Evolutionary conservation across 2,329 filamentous ascomycete species (phyloP), one percentile per base, ranked within the genome.

Genomic region (Penicillium crustosum): DNA sequence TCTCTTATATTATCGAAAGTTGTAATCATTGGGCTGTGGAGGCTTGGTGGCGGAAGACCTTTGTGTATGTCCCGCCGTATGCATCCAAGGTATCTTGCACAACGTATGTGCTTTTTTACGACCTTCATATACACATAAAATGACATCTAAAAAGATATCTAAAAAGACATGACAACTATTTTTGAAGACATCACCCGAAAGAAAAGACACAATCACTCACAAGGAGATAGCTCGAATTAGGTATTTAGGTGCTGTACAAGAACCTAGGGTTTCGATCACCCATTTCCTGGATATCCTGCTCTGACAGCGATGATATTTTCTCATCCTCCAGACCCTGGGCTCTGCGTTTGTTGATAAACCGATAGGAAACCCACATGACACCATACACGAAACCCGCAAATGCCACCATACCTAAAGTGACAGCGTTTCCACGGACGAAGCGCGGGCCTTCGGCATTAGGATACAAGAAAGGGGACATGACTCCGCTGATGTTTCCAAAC

Each of bases 401-500:
- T 2, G 75, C 83, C 0, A 86, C 83, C 72, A 88, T 76, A 27
- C 79, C 77, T 45, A 88, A 73, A 4, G 84, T 86, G 10, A 87
- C 78, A 1, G 84, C 85, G 65, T 89, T 86, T 6, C 86, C 86
- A 35, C 79, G 78, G 38, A 84, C 75, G 67, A 84, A 89, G n/a
- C 83, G 79, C 2, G 85, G 85, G 0, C 72, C 78, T 49, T 86
- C 83, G 9, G 65, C 57, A 12, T 67, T 75, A 36, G 69, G 71
- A 60, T 79, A 79, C 12, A 79, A 61, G 65, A 90, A 91, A 0
- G 87, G 84, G 4, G 87, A 83, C 86, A 91, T 88, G 62, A 92
- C 88, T 2, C 89, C 89, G 12, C 86, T 83, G 17, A 81, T 79
- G 62, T 92, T 92, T 2, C 88, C 89, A 52, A 87, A 81, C 0